A percentile compares a stretch with the other conserved stretches of the same genome.
Conservation (phyloP, 345 rosid species). For the Camelina sativa region DNA sequence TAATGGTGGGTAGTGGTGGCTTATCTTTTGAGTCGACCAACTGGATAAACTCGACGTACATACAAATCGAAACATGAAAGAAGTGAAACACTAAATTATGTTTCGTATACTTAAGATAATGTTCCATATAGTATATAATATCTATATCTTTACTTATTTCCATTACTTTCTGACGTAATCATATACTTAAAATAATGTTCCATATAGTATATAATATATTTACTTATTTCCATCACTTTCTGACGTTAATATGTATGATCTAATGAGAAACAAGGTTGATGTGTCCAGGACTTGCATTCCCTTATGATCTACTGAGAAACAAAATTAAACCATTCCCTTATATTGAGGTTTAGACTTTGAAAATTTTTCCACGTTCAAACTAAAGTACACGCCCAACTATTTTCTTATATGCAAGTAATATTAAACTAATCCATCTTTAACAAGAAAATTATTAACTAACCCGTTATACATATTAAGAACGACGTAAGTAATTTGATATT, state of each 20-base stretch:
- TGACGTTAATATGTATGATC: slow-evolving; percentile 2
- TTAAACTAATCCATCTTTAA: slow-evolving; percentile 11
- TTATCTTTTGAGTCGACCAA: background rate
- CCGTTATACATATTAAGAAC: background rate
- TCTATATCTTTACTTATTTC: no score
- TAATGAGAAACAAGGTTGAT: background rate
- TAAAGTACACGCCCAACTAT: slow-evolving; percentile 23
- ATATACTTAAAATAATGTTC: no score
- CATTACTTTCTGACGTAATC: no score
- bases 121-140: no score
- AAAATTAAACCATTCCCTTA: slow-evolving; percentile 24
- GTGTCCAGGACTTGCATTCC: background rate
- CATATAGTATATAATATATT: no score
- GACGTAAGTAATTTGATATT: slow-evolving; percentile 2
- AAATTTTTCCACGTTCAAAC: slow-evolving; percentile 16
- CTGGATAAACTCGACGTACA: background rate
- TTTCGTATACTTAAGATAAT: background rate
- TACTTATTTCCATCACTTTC: background rate
- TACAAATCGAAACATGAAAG: slow-evolving; percentile 4
- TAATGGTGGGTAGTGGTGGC: background rate
- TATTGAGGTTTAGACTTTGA: slow-evolving; percentile 37
- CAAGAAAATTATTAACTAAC: slow-evolving; percentile 6
- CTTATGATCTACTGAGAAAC: no score
- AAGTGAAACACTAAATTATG: slow-evolving; percentile 8
- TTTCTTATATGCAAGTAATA: background rate